Evolutionary conservation across 225 moss, liverwort and hornwort genomes (phyloP).

Genomic region (Polytrichum commune): DNA sequence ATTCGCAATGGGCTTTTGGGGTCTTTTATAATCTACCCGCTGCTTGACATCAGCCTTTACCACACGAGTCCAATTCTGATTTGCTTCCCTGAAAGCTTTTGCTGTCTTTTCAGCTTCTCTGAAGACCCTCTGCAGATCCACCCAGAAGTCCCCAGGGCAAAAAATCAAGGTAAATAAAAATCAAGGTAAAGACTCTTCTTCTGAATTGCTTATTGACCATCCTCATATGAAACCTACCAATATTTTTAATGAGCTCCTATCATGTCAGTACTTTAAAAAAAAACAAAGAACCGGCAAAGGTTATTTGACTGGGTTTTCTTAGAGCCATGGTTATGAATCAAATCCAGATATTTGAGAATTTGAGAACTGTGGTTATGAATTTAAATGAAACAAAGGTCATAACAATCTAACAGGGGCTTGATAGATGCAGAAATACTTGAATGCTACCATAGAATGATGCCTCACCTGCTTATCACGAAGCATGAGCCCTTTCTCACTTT

Average conservation of each 20-base stretch:
- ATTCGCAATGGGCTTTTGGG: constrained; percentile 45
- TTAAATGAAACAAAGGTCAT: constrained; percentile 1
- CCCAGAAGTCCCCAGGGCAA: constrained; percentile 5
- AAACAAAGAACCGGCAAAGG: no score
- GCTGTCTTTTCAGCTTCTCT: constrained; percentile 63
- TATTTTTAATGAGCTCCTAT: no score
- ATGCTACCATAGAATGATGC: background rate
- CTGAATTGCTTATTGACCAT: no score
- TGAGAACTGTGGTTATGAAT: background rate
- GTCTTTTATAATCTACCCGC: background rate
- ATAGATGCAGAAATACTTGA: background rate
- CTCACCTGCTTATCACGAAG: constrained; percentile 70
- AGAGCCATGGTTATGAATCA: no score
- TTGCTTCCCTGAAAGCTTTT: constrained; percentile 18
- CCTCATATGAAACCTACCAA: no score
- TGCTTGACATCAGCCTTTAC: constrained; percentile 3
- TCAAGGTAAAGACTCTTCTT: background rate
- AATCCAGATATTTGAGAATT: no score
- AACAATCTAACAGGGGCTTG: constrained; percentile 3
- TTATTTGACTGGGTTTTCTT: no score
- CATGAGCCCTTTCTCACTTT: constrained; percentile 73
- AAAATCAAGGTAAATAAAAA: background rate
- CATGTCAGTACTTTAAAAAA: no score
- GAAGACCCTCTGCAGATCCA: constrained; percentile 65
- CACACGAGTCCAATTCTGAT: constrained; percentile 14